phyloP scores from a whole-genome alignment of 331 rosid genomes.

The Stylosanthes scabra region DNA sequence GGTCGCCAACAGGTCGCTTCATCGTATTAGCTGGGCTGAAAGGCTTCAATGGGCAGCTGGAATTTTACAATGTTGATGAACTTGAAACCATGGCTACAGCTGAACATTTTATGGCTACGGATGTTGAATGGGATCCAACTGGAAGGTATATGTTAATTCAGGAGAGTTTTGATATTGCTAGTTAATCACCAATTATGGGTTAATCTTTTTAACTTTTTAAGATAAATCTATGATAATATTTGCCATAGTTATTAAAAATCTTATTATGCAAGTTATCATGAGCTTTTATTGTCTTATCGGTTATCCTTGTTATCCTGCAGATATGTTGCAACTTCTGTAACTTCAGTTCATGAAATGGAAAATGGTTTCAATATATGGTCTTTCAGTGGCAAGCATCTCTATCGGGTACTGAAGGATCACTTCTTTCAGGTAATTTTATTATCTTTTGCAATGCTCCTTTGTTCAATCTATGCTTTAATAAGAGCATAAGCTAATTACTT shows the following conservation, averaged over 20 bases:
- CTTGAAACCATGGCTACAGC: constrained; percentile 91
- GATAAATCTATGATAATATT: no score
- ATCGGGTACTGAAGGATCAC: constrained; percentile 77
- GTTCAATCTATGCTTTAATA: constrained; percentile 1
- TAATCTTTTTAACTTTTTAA: not conserved
- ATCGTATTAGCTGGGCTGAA: constrained; percentile 87
- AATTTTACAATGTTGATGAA: constrained; percentile 88
- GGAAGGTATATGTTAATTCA: constrained; percentile 67
- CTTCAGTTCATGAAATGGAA: constrained; percentile 95
- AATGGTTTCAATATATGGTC: constrained; percentile 92
- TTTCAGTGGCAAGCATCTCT: constrained; percentile 86
- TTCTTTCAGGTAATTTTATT: constrained; percentile 69
- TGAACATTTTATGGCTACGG: constrained; percentile 94
- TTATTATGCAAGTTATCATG: not conserved
- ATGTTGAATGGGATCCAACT: constrained; percentile 97
- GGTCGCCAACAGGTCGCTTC: constrained; percentile 88
- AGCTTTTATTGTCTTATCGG: not conserved
- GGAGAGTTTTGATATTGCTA: not conserved
- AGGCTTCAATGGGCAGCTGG: constrained; percentile 81
- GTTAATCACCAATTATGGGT: not conserved
- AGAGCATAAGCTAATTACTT: not conserved
- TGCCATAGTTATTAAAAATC: no score
- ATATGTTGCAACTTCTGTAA: constrained; percentile 84
- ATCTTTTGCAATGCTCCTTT: constrained; percentile 1
- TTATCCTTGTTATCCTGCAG: constrained; percentile 42